phyloP scores from a whole-genome alignment of 1,284 basidiomycete genomes.

The Fomes fomentarius region DNA sequence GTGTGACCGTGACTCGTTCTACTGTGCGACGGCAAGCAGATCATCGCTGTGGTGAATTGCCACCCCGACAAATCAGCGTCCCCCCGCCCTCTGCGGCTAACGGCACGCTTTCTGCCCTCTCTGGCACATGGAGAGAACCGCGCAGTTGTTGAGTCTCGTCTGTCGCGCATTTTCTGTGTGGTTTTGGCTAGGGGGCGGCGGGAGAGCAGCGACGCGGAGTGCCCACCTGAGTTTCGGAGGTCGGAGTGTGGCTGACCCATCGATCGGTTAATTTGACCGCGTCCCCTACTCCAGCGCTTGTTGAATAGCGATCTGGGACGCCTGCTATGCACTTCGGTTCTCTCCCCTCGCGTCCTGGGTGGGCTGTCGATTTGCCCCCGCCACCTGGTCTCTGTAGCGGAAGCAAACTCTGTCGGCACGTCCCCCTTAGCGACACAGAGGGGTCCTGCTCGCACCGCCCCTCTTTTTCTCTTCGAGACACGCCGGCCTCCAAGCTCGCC shows the following conservation, averaged over 20 bases:
- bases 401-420: conserved; percentile 40
- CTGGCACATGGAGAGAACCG: neutral
- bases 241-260: conserved; percentile 27
- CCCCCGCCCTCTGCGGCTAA: neutral
- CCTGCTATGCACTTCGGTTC: conserved; percentile 24
- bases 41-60: conserved; percentile 26
- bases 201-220: conserved; percentile 5
- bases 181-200: neutral
- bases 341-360: conserved; percentile 21
- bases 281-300: conserved; percentile 17
- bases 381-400: conserved; percentile 32
- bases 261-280: conserved; percentile 27
- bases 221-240: conserved; percentile 18
- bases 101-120: conserved; percentile 1
- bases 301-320: conserved; percentile 19
- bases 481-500: conserved; percentile 6
- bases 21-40: conserved; percentile 14
- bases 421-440: conserved; percentile 28
- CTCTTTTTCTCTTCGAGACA: conserved; percentile 25
- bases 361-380: conserved; percentile 26
- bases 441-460: conserved; percentile 22
- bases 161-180: neutral
- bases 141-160: neutral
- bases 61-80: conserved; percentile 24
- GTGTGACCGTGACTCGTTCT: conserved; percentile 29